Evolutionary conservation across 768 basidiomycete genomes (phyloP).

Genomic region (Cystobasidium tubakii): DNA sequence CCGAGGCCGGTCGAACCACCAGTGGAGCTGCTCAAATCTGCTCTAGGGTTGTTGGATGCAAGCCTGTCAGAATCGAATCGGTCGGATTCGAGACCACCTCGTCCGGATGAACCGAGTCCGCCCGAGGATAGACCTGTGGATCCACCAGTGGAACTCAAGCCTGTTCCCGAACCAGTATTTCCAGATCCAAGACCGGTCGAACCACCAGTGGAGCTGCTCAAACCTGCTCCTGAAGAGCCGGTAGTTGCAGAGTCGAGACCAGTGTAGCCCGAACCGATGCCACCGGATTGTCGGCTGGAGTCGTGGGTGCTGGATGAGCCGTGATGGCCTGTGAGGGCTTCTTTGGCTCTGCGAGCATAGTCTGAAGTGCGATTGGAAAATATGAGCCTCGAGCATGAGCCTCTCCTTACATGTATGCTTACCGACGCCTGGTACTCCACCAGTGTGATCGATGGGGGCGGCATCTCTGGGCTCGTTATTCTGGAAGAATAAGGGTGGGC

Average conservation of each 20-base stretch:
- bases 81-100: no score
- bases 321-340: not conserved
- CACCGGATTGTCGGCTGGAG: not conserved
- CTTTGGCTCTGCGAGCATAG: not conserved
- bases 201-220: not conserved
- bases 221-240: not conserved
- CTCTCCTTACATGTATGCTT: not conserved
- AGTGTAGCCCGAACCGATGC: not conserved
- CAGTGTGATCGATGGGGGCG: constrained; percentile 4
- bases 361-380: no score
- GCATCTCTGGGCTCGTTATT: not conserved
- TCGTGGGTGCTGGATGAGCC: constrained; percentile 1
- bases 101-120: no score
- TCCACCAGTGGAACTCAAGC: not conserved
- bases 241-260: not conserved
- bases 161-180: not conserved
- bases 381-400: no score
- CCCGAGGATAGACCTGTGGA: no score
- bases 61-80: not conserved
- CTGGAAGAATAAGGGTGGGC: not conserved
- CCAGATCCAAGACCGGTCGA: constrained; percentile 5
- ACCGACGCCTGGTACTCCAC: constrained; percentile 10
- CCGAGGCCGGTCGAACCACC: not conserved
- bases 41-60: not conserved
- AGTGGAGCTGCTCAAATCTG: not conserved